Evolutionary conservation across 306 rosid genomes (phyloP).

Genomic region (cucumber (Cucumis sativus)): Cucumber_9930_V3 NC_026658.2:15724501-15725000

Average conservation of each 20-base stretch:
- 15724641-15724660: neutral
- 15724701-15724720: neutral
- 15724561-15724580: neutral
- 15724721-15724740: neutral
- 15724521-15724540: neutral
- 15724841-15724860: constrained; percentile 2
- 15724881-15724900: neutral
- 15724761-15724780: neutral
- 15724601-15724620: neutral
- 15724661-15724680: neutral
- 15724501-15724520: constrained; percentile 42
- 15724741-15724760: neutral
- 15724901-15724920: neutral
- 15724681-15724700: neutral
- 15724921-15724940: neutral
- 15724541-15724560: neutral
- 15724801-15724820: neutral
- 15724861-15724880: constrained; percentile 6
- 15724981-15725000: neutral
- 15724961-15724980: too few species aligned
- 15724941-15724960: too few species aligned
- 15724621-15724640: neutral
- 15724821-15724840: constrained; percentile 14
- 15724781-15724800: constrained; percentile 2
- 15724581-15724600: constrained; percentile 3